Base-by-base conservation (phyloP, 2,329 filamentous ascomycete species). In the Exophiala viscosa region DNA sequence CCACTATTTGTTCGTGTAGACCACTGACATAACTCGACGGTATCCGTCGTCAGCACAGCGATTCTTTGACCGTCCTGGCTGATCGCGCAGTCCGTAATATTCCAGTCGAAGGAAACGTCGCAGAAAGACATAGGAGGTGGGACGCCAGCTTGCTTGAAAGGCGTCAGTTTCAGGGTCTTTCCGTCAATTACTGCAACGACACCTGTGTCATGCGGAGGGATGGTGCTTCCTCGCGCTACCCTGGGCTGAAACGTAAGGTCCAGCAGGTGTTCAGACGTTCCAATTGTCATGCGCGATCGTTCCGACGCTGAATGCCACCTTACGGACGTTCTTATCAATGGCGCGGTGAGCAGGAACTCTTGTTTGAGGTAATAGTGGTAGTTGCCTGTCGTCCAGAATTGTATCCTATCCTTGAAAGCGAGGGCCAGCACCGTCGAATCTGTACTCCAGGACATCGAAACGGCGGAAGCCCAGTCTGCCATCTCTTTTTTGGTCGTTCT, bases 331-430 rank as follows among this genome's bases (percentile, higher is more conserved):
- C 66, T 64, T 34, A 42, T 42, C 20, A 38, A 35, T 31, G 55
- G 41, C 34, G 60, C 51, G 10, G 60, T 45, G 17, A 54, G 48
- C 59, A 61, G 45, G 62, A 96, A 77, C 66, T 96, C 90, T 67
- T 96, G 90, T 73, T 99, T 99, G 13, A 99, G 77, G 68, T 97
- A 97, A 82, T 93, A 99, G 67, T 97, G 89, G 62, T 99, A 99
- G 68, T 99, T 99, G 15, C 90, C 88, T 79, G 87, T 96, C 0
- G 90, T 96, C 93, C 93, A 99, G 1, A 99, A 75, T 66, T 99
- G 93, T n/a, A 93, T 74, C 50, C 83, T 80, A 59, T 90, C 82
- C 31, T 76, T 75, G 61, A 91, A 82, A 1, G 82, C 77, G n/a
- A 96, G 85, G 5, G 92, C 90, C 41, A 99, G 77, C 0, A 96